Evolutionary conservation across 306 rosid species (phyloP).

Genomic region (Cucumis sativus): DNA sequence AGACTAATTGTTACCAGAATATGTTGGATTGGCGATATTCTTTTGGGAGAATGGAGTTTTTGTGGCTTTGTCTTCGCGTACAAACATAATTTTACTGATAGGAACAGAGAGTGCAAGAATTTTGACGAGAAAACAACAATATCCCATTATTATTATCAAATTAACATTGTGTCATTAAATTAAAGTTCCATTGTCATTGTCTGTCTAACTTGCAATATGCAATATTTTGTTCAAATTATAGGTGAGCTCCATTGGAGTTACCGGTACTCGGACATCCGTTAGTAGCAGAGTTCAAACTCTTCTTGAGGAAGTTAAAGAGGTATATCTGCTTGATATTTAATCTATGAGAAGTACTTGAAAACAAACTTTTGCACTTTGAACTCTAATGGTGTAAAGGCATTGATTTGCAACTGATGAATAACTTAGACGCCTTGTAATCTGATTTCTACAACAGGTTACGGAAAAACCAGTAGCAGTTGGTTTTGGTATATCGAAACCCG

Average conservation of each 20-base stretch:
- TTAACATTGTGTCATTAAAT: neutral
- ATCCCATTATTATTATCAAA: neutral
- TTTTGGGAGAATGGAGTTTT: neutral
- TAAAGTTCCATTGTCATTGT: neutral
- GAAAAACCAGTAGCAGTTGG: slow-evolving; percentile 86
- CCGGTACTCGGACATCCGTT: slow-evolving; percentile 77
- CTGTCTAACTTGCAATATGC: neutral
- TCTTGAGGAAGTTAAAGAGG: slow-evolving; percentile 65
- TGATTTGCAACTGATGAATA: neutral
- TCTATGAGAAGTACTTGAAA: neutral
- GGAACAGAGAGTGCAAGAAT: neutral
- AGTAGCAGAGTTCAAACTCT: slow-evolving; percentile 47
- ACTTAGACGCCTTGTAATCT: neutral
- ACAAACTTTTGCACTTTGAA: neutral
- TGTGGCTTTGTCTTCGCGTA: neutral
- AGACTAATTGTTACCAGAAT: neutral
- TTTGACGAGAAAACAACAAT: neutral
- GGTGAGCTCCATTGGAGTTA: slow-evolving; percentile 88
- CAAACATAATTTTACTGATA: neutral
- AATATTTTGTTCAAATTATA: slow-evolving; percentile 10
- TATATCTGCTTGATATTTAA: slow-evolving; percentile 19
- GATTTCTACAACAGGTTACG: slow-evolving; percentile 32
- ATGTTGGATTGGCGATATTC: neutral
- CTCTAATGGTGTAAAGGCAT: neutral
- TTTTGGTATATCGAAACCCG: slow-evolving; percentile 80